Base-by-base conservation (phyloP, 108 stramenopile genomes). In the Craspedostauros australis region DNA sequence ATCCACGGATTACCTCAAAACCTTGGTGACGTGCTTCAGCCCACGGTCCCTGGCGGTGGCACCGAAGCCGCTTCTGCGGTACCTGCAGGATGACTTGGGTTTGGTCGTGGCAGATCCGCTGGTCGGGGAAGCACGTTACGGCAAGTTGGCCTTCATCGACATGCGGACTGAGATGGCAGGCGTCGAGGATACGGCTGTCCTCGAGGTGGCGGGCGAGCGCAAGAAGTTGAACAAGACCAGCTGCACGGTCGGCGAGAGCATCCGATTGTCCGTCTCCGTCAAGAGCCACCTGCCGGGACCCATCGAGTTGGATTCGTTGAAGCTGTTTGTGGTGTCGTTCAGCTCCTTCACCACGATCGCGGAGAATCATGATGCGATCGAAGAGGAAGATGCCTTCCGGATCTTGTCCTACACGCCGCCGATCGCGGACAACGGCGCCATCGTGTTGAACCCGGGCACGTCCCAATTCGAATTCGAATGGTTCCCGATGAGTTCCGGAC, bases 21-120 rank as follows among this genome's bases (percentile, higher is more conserved):
- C 89, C 2, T 40, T 91, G 51, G 77, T 79, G 5, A 62, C 64
- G 15, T 84, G 82, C 43, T 86, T 91, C 46, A 64, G 79, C 43
- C 78, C 78, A 7, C 68, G 66, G 12, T 62, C 73, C 34, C 46
- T 73, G 5, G 25, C 51, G 7, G 75, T 77, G 7, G 82, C 80
- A 5, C 89, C 89, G 7, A 50, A 44, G 21, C 66, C 75, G 42
- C 70, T 83, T 16, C 52, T 79, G 15, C 38, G 54, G 7, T 45
- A 70, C 11, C 73, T 91, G 14, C 77, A 74, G 33, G 62, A 51
- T 23, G 88, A 91, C 56, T 55, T 91, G 31, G 75, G 77, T 38
- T 55, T 57, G 11, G 73, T 91, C 26, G 72, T 91, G 27, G 57
- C 46, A 2, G 64, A 82, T 20, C 57, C 65, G 15, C 46, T 48